Evolutionary conservation across 2,329 filamentous ascomycete species (phyloP), one percentile per base, ranked within the genome.

Genomic region (Lasiodiplodia sp.): DNA sequence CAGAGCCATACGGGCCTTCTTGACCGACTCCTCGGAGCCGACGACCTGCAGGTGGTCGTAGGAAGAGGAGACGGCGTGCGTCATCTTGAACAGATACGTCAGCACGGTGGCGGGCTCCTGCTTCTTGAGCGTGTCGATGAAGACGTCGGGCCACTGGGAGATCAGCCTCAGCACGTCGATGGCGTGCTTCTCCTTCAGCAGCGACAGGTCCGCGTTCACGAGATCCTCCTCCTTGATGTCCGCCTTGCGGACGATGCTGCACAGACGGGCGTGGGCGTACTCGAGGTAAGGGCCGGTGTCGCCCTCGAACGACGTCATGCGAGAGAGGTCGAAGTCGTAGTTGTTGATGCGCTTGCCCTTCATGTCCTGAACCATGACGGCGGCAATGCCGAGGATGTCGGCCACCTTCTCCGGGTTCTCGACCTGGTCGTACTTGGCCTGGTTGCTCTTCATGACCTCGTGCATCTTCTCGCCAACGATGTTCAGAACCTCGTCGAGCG

Each of bases 301-400:
- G 52, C 92, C 92, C 81, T 96, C 92, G 72, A 94, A 94, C 3
- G 90, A 92, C 8, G 89, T 92, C 91, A 96, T 94, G 72, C 88
- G 86, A 69, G 93, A 89, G 85, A 94, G 90, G 82, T 94, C 90
- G 81, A 95, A 94, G 68, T 86, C 83, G 79, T 91, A 90, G 74
- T 87, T 87, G 80, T 90, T 89, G 76, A 89, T 83, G 71, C 85
- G 88, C 88, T 97, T 98, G 79, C 95, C 96, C 72, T 88, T 92
- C 93, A 98, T 97, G 77, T 98, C 96, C 81, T 98, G 95, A 23
- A 97, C 93, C 94, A 98, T 98, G 77, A 98, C 95, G 77, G 92
- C 91, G 72, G 92, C 94, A 78, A 98, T 97, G 71, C 95, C 96
- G 3, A 98, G 87, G 12, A 88, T 93, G 82, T 98, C 96, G 70